Evolutionary conservation across 176 grass and related monocot genomes (phyloP).

Genomic region (Avena insularis): DNA sequence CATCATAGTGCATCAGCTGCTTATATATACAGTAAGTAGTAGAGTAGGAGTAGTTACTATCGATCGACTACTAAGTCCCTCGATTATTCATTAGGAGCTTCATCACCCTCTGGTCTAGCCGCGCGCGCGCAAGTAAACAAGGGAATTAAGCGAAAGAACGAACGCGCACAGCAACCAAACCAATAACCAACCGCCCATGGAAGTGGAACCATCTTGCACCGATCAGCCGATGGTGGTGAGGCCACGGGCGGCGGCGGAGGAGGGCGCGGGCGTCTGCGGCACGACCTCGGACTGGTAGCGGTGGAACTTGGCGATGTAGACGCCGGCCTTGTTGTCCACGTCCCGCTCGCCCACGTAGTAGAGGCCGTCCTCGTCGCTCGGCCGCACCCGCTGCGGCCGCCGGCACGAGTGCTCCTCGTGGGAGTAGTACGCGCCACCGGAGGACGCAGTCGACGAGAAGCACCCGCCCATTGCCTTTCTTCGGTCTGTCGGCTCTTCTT

Average conservation of each 20-base stretch:
- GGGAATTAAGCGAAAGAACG: conserved; percentile 8
- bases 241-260: background rate
- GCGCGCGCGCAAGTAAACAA: background rate
- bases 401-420: conserved; percentile 8
- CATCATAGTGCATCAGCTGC: no score
- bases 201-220: background rate
- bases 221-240: background rate
- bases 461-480: conserved; percentile 45
- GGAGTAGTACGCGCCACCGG: background rate
- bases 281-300: conserved; percentile 41
- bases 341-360: conserved; percentile 43
- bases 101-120: background rate
- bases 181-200: conserved; percentile 7
- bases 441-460: conserved; percentile 35
- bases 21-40: no score
- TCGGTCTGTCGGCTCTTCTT: background rate
- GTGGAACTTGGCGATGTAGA: conserved; percentile 57
- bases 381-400: conserved; percentile 19
- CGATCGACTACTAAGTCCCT: background rate
- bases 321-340: conserved; percentile 38
- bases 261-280: conserved; percentile 9
- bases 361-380: conserved; percentile 55
- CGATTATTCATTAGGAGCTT: conserved; percentile 21
- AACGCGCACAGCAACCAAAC: background rate
- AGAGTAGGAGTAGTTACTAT: no score